Base-by-base conservation (phyloP, 352 stramenopile genomes). In the Stephanocyclus meneghinianus region DNA sequence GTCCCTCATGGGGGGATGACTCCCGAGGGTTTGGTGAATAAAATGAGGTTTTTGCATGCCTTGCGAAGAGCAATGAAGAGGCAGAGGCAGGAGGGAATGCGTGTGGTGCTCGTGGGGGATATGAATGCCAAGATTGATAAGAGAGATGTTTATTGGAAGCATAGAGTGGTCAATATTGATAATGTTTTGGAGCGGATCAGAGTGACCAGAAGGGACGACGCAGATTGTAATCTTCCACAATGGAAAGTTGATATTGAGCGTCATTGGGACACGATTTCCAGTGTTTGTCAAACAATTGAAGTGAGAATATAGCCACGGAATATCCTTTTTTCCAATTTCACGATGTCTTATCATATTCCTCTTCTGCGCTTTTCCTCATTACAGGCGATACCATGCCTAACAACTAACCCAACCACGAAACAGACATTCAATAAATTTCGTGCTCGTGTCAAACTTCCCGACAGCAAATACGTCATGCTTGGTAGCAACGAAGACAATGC, bases 21-120 rank as follows among this genome's bases (percentile, higher is more conserved):
- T 21, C 76, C 75, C 13, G 73, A 82, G 26, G 75, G 72, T 3
- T 40, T 91, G 57, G 50, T 65, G 13, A 86, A 85, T 48, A 91
- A 92, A 55, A 89, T 91, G 83, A 89, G 87, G 71, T 95, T 94
- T 76, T 83, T 93, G 16, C 74, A 89, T 63, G 90, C 86, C 2
- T 74, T 95, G 11, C 74, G 81, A 16, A 69, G 70, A 32, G 83
- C 87, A 5, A 93, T 95, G 81, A 63, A 81, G 21, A 57, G 62
- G 21, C 78, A 94, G 73, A 65, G 90, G 16, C 50, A 79, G 2
- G 30, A 62, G 35, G 79, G 85, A 0, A 95, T 90, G 59, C 29
- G 71, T 55, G 88, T 95, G 15, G 87, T 95, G 37, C 70, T 95
- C 11, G 85, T 92, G 10, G 91, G 91, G 2, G 91, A 95, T 85